These are phyloP conservation scores for Spiromastix sp. DNA, from an alignment of 2,329 filamentous ascomycete species.

Conservation along the genomic window DNA sequence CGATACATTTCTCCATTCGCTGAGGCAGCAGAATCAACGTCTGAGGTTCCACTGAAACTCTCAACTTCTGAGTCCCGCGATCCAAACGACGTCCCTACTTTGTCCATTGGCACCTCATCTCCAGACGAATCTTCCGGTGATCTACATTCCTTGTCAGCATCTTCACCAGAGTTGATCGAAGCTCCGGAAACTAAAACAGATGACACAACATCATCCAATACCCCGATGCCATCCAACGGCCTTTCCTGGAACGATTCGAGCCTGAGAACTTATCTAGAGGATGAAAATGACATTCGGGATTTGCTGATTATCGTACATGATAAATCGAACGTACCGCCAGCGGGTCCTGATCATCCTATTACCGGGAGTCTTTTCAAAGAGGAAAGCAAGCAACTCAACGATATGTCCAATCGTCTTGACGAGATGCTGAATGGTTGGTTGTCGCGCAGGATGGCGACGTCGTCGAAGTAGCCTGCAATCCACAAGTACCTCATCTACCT, in stretches of 20 bases:
- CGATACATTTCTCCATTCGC: not conserved
- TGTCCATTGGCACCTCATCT: constrained; percentile 60
- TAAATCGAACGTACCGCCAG: constrained; percentile 71
- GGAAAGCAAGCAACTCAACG: constrained; percentile 73
- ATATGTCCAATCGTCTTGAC: constrained; percentile 85
- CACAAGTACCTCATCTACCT: no score
- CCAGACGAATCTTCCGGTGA: constrained; percentile 48
- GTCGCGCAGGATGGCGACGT: constrained; percentile 26
- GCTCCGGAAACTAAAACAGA: constrained; percentile 19
- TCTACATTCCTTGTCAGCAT: constrained; percentile 48
- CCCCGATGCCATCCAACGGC: constrained; percentile 44
- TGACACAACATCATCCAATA: constrained; percentile 41
- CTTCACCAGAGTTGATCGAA: constrained; percentile 17
- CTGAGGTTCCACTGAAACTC: constrained; percentile 59
- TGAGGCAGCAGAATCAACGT: constrained; percentile 20
- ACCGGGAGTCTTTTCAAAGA: constrained; percentile 72
- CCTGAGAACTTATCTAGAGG: constrained; percentile 82
- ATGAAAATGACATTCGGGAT: constrained; percentile 78
- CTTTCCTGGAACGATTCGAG: constrained; percentile 78
- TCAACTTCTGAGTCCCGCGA: constrained; percentile 42
- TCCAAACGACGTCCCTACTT: constrained; percentile 46
- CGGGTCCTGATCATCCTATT: constrained; percentile 74
- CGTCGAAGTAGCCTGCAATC: constrained; percentile 5
- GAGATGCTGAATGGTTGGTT: constrained; percentile 77
- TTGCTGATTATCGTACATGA: constrained; percentile 87